phyloP scores from a whole-genome alignment of 257 asterid species.

The Verbascum thapsus region DNA sequence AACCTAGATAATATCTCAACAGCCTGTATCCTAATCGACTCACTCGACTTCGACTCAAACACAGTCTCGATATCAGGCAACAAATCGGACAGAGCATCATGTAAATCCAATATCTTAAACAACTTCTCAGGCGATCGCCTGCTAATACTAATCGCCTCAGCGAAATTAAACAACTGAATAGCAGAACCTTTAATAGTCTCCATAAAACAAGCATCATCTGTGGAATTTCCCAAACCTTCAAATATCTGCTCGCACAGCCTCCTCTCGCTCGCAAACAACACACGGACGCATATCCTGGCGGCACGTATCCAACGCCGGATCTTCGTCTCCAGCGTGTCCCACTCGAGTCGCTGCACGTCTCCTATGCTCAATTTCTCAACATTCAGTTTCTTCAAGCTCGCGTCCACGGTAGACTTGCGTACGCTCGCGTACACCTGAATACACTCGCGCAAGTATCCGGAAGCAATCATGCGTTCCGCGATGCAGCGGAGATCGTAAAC shows the following conservation, averaged over 20 bases:
- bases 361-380: slow-evolving; percentile 45
- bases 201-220: slow-evolving; percentile 43
- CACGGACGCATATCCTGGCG: slow-evolving; percentile 36
- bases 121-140: slow-evolving; percentile 49
- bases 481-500: slow-evolving; percentile 40
- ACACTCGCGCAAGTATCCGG: slow-evolving; percentile 40
- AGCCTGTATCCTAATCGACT: slow-evolving; percentile 35
- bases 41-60: slow-evolving; percentile 41
- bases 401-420: slow-evolving; percentile 42
- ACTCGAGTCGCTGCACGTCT: slow-evolving; percentile 47
- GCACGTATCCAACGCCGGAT: slow-evolving; percentile 46
- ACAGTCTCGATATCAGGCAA: slow-evolving; percentile 39
- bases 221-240: slow-evolving; percentile 36
- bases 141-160: slow-evolving; percentile 47
- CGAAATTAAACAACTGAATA: slow-evolving; percentile 44
- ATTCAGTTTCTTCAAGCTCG: slow-evolving; percentile 34
- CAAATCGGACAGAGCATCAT: slow-evolving; percentile 38
- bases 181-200: slow-evolving; percentile 47
- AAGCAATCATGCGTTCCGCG: slow-evolving; percentile 42
- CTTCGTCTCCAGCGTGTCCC: slow-evolving; percentile 46
- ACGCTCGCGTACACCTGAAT: slow-evolving; percentile 46
- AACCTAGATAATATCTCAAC: slow-evolving; percentile 44
- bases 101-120: slow-evolving; percentile 50
- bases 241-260: slow-evolving; percentile 43
- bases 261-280: slow-evolving; percentile 46